A percentile compares a stretch with the other conserved stretches of the same genome.
phyloP scores from a whole-genome alignment of 1,284 basidiomycete genomes.

The Fomitopsis palustris region DNA sequence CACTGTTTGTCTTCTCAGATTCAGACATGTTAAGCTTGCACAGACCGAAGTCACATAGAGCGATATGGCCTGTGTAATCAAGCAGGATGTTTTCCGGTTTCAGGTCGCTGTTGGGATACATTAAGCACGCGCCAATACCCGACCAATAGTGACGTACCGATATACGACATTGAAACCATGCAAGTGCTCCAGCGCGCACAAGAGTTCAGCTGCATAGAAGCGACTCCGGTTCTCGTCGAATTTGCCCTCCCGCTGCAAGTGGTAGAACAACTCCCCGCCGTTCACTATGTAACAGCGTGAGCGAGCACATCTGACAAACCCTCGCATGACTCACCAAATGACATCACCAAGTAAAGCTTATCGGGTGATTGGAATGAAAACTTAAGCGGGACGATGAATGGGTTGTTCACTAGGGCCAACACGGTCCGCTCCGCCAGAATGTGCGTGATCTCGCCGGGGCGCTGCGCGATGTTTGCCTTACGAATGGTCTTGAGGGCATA shows the following conservation, averaged over 20 bases:
- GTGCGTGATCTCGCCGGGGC: conserved; percentile 96
- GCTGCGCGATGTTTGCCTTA: conserved; percentile 97
- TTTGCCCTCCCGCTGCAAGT: conserved; percentile 93
- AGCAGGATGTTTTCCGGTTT: conserved; percentile 98
- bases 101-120: conserved; percentile 60
- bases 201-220: conserved; percentile 95
- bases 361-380: conserved; percentile 99
- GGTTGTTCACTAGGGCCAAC: conserved; percentile 95
- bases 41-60: conserved; percentile 97
- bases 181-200: conserved; percentile 93
- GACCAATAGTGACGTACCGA: conserved; percentile 48
- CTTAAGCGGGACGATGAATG: conserved; percentile 98
- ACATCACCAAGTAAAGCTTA: conserved; percentile 97
- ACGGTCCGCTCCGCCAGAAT: conserved; percentile 98
- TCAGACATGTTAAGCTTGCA: conserved; percentile 99
- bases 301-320: not conserved
- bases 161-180: conserved; percentile 99
- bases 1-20: conserved; percentile 96
- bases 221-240: conserved; percentile 93
- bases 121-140: not conserved
- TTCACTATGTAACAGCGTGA: conserved; percentile 58
- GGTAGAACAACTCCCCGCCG: conserved; percentile 97
- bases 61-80: conserved; percentile 98
- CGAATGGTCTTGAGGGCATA: conserved; percentile 99
- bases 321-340: conserved; percentile 62